Conservation (phyloP, 2,329 filamentous ascomycete species). For the Epichloe brachyelytri region DNA sequence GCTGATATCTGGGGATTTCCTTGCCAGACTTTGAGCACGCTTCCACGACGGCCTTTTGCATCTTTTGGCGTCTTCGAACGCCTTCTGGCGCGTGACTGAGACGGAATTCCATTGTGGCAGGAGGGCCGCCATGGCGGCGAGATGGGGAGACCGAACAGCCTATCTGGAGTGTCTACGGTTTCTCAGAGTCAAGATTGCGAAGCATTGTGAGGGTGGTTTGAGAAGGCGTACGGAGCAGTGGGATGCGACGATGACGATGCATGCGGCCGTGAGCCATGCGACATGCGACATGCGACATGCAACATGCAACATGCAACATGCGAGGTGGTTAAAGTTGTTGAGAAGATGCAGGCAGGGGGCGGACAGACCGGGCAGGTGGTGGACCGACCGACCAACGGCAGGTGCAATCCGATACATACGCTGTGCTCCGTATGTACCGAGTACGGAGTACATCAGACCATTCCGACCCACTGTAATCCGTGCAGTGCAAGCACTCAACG, state of each 20-base stretch:
- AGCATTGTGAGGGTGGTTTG: background rate
- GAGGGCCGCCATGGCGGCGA: slow-evolving; percentile 27
- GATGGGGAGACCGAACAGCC: background rate
- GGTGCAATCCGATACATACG: no score
- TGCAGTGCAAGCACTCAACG: no score
- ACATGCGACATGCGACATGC: background rate
- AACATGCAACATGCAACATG: background rate
- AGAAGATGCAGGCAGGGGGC: no score
- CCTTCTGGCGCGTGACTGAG: slow-evolving; percentile 41
- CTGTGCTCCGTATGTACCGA: no score
- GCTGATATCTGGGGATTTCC: slow-evolving; percentile 51
- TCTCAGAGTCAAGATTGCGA: background rate
- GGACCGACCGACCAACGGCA: no score
- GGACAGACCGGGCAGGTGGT: no score
- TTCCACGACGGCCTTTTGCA: slow-evolving; percentile 52
- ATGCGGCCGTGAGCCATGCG: background rate
- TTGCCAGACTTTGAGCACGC: slow-evolving; percentile 46
- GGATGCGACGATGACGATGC: background rate
- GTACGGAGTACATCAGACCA: no score
- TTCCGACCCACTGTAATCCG: no score
- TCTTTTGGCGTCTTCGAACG: slow-evolving; percentile 58
- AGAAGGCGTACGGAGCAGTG: background rate
- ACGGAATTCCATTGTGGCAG: slow-evolving; percentile 28
- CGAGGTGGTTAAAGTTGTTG: no score
- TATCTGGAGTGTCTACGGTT: background rate